These are phyloP conservation scores for Sequoia sempervirens DNA, from an alignment of 75 land plant species.

Conservation along the genomic window DNA sequence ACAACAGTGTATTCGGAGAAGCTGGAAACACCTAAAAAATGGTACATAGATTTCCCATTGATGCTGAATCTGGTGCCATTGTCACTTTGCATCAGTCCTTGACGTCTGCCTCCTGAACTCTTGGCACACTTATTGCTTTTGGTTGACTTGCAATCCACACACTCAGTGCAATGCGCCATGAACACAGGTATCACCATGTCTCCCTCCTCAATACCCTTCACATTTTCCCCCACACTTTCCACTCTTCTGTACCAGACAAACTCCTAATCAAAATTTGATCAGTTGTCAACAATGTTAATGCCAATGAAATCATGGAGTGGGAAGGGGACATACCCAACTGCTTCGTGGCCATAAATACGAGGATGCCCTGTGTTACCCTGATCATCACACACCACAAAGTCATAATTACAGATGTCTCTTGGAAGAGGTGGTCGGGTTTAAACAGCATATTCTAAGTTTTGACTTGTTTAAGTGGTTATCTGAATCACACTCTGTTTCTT, in stretches of 20 bases:
- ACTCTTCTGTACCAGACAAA: conserved; percentile 10
- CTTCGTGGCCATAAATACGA: conserved; percentile 81
- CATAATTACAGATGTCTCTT: neutral
- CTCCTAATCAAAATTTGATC: neutral
- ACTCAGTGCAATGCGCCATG: conserved; percentile 50
- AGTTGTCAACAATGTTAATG: neutral
- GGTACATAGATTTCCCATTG: conserved; percentile 37
- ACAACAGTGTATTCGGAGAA: conserved; percentile 69
- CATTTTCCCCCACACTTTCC: conserved; percentile 69
- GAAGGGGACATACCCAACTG: conserved; percentile 50
- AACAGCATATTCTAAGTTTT: too few relatives aligned
- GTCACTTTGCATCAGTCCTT: conserved; percentile 20
- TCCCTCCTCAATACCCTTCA: conserved; percentile 45
- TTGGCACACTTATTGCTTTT: conserved; percentile 31
- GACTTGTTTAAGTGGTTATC: too few relatives aligned
- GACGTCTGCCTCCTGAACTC: neutral
- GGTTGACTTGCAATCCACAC: conserved; percentile 43
- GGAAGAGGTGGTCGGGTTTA: too few relatives aligned
- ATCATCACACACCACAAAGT: neutral
- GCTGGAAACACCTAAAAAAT: conserved; percentile 54
- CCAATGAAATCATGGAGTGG: neutral
- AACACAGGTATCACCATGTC: conserved; percentile 59
- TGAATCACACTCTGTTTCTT: too few relatives aligned
- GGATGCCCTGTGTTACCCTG: conserved; percentile 27
- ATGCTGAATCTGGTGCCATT: conserved; percentile 14